phyloP scores from a whole-genome alignment of 805 yeast genomes.

The Blastobotrys americana region DNA sequence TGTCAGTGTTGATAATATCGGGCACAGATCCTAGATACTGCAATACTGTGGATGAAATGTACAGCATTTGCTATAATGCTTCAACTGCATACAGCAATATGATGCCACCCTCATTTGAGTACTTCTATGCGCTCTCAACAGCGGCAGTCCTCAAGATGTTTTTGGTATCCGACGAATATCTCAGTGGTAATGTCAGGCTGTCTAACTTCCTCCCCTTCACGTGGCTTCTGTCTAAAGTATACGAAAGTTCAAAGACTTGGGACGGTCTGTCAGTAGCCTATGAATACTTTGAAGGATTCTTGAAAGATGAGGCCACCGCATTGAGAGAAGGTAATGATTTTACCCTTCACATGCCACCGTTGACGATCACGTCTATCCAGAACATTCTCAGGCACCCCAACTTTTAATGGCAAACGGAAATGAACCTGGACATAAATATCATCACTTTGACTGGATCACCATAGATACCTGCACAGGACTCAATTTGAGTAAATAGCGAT shows the following conservation, averaged over 20 bases:
- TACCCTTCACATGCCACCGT: not conserved
- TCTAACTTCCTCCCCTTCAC: not conserved
- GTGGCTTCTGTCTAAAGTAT: not conserved
- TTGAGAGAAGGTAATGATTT: not conserved
- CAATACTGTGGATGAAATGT: not conserved
- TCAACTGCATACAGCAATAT: not conserved
- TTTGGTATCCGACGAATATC: not conserved
- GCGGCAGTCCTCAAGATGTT: not conserved
- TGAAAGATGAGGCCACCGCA: not conserved
- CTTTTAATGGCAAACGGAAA: not conserved
- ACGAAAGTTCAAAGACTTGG: not conserved
- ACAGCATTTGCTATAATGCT: not conserved
- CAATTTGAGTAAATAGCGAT: no score
- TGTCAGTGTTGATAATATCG: not conserved
- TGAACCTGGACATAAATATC: no score
- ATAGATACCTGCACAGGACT: no score
- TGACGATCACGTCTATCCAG: not conserved
- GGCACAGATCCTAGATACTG: not conserved
- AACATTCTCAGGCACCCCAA: not conserved
- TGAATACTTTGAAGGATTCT: not conserved
- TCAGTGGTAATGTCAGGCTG: not conserved
- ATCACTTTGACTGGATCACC: no score
- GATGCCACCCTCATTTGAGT: not conserved
- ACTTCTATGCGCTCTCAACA: not conserved
- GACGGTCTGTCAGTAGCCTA: not conserved